These are phyloP conservation scores for Evernia prunastri DNA, from an alignment of 495 filamentous ascomycete genomes.

Conservation along the genomic window DNA sequence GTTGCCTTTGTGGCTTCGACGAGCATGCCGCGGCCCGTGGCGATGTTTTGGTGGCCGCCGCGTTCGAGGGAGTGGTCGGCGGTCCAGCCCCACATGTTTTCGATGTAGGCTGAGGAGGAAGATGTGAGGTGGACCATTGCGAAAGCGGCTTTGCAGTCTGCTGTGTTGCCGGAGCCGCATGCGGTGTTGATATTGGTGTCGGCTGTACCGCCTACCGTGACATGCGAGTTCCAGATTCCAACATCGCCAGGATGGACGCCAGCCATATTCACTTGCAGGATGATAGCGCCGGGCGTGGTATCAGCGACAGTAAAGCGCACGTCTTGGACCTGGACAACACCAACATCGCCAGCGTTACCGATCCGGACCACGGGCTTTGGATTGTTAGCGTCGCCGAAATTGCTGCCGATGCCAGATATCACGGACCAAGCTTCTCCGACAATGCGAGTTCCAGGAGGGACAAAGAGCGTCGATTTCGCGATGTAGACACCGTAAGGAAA, in stretches of 20 bases:
- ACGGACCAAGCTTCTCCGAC: slow-evolving; percentile 50
- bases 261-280: slow-evolving; percentile 49
- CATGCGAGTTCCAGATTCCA: slow-evolving; percentile 50
- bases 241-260: slow-evolving; percentile 48
- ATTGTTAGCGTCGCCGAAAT: slow-evolving; percentile 44
- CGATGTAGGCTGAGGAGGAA: slow-evolving; percentile 47
- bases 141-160: slow-evolving; percentile 46
- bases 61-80: slow-evolving; percentile 47
- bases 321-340: slow-evolving; percentile 52
- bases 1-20: slow-evolving; percentile 42
- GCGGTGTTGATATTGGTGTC: slow-evolving; percentile 36
- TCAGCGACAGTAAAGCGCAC: slow-evolving; percentile 49
- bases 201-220: slow-evolving; percentile 49
- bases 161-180: slow-evolving; percentile 26
- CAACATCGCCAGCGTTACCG: slow-evolving; percentile 51
- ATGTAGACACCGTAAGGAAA: slow-evolving; percentile 57
- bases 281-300: slow-evolving; percentile 43
- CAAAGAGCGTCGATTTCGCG: slow-evolving; percentile 49
- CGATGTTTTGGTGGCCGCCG: slow-evolving; percentile 36
- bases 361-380: slow-evolving; percentile 55
- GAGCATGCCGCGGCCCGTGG: slow-evolving; percentile 45
- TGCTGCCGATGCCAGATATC: slow-evolving; percentile 43
- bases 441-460: slow-evolving; percentile 49
- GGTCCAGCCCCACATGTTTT: slow-evolving; percentile 56
- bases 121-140: slow-evolving; percentile 43